Base-by-base conservation (phyloP, 441 rosid species). In the Breynia disticha region DNA sequence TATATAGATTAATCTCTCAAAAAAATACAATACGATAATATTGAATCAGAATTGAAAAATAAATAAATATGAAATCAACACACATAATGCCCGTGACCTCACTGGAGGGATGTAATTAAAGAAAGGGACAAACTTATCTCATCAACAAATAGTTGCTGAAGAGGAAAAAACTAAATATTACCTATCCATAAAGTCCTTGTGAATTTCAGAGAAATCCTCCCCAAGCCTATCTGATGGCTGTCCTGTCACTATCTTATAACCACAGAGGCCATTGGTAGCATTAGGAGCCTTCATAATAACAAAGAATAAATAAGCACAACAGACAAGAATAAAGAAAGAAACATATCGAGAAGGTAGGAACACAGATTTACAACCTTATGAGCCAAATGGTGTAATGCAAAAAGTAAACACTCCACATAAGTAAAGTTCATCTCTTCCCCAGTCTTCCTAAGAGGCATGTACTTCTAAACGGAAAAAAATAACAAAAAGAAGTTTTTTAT, bases 201-300 rank as follows among this genome's bases (percentile, higher is more conserved):
- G 70, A 28, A 69, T 59, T 72, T 86, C 99, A 16, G 95, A 86
- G 79, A 93, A 93, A 71, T 93, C 97, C 79, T 89, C 97, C 50
- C 99, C 99, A 41, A 93, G 86, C 76, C 97, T 79, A 67, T 93
- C 97, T 41, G 99, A 93, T 59, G 99, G 99, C 68, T 93, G 97
- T 53, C 99, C 99, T n/a, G 97, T 93, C 68, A 93, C 99, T 67
- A 89, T 83, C 71, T 89, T 86, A 73, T 93, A 89, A 59, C 99
- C 99, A 48, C 97, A 89, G 18, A 93, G 72, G 69, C 93, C 72
- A 68, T 93, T 93, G 60, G 96, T 78, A 22, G 99, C 95, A 79
- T 93, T 93, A 17, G 99, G 97, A 66, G 86, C 99, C 99, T 93
- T 62, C 49, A 59, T 12, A 61, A 64, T 47, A 42, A 57, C 32